Base-by-base conservation (phyloP, 495 filamentous ascomycete genomes). In the Emericellopsis terricola region DNA sequence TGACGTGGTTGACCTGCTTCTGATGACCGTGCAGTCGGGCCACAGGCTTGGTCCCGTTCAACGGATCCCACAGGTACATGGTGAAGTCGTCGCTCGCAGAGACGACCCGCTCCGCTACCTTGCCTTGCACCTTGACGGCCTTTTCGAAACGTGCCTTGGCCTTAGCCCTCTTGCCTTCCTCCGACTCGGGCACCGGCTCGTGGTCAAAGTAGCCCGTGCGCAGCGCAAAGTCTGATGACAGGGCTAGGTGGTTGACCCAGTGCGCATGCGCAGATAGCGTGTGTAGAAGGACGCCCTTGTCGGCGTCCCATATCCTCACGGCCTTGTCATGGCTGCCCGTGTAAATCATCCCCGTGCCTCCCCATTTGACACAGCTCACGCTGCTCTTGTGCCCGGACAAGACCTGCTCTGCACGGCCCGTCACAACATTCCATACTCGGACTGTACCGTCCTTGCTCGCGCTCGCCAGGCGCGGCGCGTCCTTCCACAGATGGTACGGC, bases 21-120 rank as follows among this genome's bases (percentile, higher is more conserved):
- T 94, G 85, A 50, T 99, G 91, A 8, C 91, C 91, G 16, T 85
- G 53, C 33, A 99, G 64, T 19, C 89, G 68, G n/a, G 81, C 75
- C 8, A 96, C 54, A 4, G 87, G 85, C 49, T 94, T 94, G 13
- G 59, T 80, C 9, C 65, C 60, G 13, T 77, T 75, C 13, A 70
- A 64, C 0, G 91, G 91, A 20, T 91, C 80, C 91, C 91, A 99
- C 31, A 99, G 69, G 47, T 80, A 94, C 65, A 96, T 89, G 4
- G 89, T 96, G 57, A 82, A 89, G 48, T 99, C 91, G 45, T 99
- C 89, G 14, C 31, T 55, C 2, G 87, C 91, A 1, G 83, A 85
- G 2, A 92, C 84, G 2, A 94, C 60, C 14, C 84, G 72, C 56
- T 99, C 89, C 2, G 80, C 70, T 24, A 89, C 67, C 44, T 78